Evolutionary conservation across 768 basidiomycete genomes (phyloP).

Genomic region (Hydnomerulius pinastri): DNA sequence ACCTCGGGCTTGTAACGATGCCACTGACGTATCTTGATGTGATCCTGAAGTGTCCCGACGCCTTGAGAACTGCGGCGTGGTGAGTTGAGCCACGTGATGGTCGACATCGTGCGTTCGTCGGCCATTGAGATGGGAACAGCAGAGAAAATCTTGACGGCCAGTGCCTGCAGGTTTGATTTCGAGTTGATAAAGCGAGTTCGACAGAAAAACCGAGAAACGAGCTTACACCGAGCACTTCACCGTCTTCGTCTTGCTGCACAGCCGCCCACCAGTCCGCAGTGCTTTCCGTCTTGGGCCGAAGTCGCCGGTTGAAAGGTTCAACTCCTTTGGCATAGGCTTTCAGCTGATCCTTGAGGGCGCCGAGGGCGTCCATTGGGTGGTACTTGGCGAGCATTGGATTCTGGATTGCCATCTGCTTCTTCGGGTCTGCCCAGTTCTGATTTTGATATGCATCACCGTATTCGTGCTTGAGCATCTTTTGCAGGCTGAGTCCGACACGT

Average conservation of each 20-base stretch:
- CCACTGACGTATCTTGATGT: constrained; percentile 7
- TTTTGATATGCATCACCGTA: constrained; percentile 4
- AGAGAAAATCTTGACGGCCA: constrained; percentile 4
- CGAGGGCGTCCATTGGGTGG: not conserved
- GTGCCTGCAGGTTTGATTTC: not conserved
- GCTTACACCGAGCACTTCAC: constrained; percentile 4
- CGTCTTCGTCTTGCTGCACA: not conserved
- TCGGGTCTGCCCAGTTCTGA: not conserved
- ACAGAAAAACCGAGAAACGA: not conserved
- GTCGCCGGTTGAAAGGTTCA: constrained; percentile 5
- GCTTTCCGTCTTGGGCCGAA: not conserved
- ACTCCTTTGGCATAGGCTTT: not conserved
- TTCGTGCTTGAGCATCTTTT: not conserved
- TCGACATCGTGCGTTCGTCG: constrained; percentile 11
- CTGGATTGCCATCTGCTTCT: not conserved
- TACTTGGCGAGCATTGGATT: constrained; percentile 1
- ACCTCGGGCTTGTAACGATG: not conserved
- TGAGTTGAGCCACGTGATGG: constrained; percentile 10
- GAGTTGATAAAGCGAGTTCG: not conserved
- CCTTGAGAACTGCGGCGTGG: not conserved
- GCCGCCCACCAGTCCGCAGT: constrained; percentile 2
- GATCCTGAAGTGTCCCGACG: constrained; percentile 4
- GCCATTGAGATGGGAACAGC: constrained; percentile 6
- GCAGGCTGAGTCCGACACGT: constrained; percentile 1
- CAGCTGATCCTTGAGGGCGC: not conserved